Evolutionary conservation across 2,329 filamentous ascomycete genomes (phyloP).

Genomic region (Paecilomyces variotii): DNA sequence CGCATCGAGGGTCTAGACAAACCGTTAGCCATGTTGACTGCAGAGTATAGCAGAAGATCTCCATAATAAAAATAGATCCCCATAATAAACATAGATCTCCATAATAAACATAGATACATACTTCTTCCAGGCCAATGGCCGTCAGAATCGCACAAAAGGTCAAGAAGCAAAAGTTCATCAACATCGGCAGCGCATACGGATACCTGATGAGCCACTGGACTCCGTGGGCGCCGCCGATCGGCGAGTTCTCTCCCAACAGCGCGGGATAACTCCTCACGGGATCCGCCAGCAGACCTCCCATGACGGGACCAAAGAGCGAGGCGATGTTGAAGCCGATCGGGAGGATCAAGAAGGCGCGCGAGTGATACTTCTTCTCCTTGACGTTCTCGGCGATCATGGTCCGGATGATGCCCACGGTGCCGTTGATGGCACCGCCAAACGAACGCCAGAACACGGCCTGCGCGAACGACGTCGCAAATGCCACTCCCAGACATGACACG

Average conservation of each 20-base stretch:
- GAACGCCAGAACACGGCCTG: conserved; percentile 58
- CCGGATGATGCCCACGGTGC: conserved; percentile 55
- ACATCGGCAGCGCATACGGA: conserved; percentile 61
- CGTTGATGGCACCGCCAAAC: conserved; percentile 61
- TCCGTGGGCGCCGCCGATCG: conserved; percentile 47
- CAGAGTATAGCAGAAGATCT: too few relatives aligned
- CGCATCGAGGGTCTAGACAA: conserved; percentile 39
- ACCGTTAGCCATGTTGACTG: conserved; percentile 2
- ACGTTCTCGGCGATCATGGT: conserved; percentile 62
- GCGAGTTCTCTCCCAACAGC: conserved; percentile 53
- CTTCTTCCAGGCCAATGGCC: conserved; percentile 58
- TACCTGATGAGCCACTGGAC: conserved; percentile 55
- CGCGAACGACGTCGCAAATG: conserved; percentile 57
- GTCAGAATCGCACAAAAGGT: conserved; percentile 47
- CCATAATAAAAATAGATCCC: too few relatives aligned
- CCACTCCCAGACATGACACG: conserved; percentile 59
- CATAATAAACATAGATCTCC: too few relatives aligned
- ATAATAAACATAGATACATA: conserved; percentile 5
- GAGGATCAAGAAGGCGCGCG: conserved; percentile 50
- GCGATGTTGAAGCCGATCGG: conserved; percentile 62
- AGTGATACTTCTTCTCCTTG: conserved; percentile 56
- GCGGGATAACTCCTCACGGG: conserved; percentile 55
- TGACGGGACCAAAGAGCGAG: conserved; percentile 45
- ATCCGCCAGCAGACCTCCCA: conserved; percentile 62
- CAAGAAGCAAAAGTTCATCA: conserved; percentile 56